Base-by-base conservation (phyloP, 345 rosid genomes). In the Acer yangbiense region DNA sequence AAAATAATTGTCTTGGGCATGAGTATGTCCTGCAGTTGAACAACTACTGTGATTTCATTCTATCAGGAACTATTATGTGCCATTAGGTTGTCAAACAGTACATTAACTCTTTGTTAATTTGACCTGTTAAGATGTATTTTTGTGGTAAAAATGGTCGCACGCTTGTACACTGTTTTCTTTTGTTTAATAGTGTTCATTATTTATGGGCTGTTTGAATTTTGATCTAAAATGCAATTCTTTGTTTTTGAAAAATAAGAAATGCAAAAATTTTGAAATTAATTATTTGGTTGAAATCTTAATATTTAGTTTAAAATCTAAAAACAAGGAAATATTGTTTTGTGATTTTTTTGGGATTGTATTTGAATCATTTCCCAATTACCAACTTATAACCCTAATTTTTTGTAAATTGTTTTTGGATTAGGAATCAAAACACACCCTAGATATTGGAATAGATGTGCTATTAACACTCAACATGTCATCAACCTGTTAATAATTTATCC, bases 241-340 rank as follows among this genome's bases (percentile, higher is more conserved):
- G 64, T 21, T 60, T 60, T 60, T 60, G 39, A 18, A 60, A 58
- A 21, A 60, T 60, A 60, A 60, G 64, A 60, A 57, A 60, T 60
- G 64, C 64, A 18, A 60, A 18, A 20, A 60, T 2, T 18, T 60
- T 60, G 23, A 21, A 21, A 7, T 16, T 9, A 60, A 60, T 21
- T 54, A 16, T 54, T 54, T 14, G n/a, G 8, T 54, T 60, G 17
- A 25, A n/a, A 60, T 60, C 27, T n/a, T 60, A 60, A 60, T 60
- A 21, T n/a, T 21, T 60, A 20, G 58, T 60, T 20, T 60, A 16
- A 60, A 60, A 2, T 60, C 6, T n/a, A 60, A 60, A 18, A 21
- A n/a, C 27, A 20, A 60, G 23, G 27, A 60, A 60, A 60, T 60
- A 18, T 57, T 4, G 55, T 50, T 57, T 57, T 17, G 3, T 57